Percentiles rank a stretch among this genome's conserved stretches.
Evolutionary conservation across 257 asterid species (phyloP).

Genomic region (Hygrophila difformis): DNA sequence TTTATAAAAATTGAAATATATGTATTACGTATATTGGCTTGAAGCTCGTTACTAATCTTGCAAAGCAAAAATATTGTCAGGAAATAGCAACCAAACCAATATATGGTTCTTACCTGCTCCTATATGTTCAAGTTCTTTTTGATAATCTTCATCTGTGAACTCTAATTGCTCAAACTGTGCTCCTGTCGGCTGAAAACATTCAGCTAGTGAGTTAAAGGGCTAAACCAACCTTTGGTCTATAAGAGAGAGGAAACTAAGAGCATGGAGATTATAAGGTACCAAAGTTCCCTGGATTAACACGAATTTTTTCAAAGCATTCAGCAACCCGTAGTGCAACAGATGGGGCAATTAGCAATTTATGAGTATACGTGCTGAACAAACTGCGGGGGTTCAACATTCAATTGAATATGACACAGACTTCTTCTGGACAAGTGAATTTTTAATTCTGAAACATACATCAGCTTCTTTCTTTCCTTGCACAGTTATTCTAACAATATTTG

Average conservation of each 20-base stretch:
- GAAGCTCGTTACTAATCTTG: too few species aligned
- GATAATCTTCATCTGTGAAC: conserved; percentile 66
- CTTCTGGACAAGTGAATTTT: conserved; percentile 60
- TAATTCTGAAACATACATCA: conserved; percentile 57
- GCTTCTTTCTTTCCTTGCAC: too few species aligned
- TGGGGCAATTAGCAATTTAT: too few species aligned
- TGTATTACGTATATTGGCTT: too few species aligned
- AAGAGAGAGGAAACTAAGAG: background rate
- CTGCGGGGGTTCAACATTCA: too few species aligned
- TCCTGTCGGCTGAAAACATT: conserved; percentile 56
- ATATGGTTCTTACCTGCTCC: conserved; percentile 34
- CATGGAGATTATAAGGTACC: too few species aligned
- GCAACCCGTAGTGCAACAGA: too few species aligned
- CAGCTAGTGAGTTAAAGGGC: conserved; percentile 1
- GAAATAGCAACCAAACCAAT: background rate
- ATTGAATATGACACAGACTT: conserved; percentile 27
- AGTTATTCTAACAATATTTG: too few species aligned
- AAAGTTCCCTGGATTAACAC: too few species aligned
- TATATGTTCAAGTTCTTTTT: conserved; percentile 63
- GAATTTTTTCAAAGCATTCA: too few species aligned
- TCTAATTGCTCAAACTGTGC: conserved; percentile 66
- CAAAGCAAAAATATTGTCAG: conserved; percentile 27
- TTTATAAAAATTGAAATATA: too few species aligned
- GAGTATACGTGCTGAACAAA: background rate
- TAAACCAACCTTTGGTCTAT: background rate